A percentile compares a stretch with the other conserved stretches of the same genome.
These are phyloP conservation scores for Xylaria polymorpha DNA, from an alignment of 2,329 filamentous ascomycete species.

Conservation along the genomic window DNA sequence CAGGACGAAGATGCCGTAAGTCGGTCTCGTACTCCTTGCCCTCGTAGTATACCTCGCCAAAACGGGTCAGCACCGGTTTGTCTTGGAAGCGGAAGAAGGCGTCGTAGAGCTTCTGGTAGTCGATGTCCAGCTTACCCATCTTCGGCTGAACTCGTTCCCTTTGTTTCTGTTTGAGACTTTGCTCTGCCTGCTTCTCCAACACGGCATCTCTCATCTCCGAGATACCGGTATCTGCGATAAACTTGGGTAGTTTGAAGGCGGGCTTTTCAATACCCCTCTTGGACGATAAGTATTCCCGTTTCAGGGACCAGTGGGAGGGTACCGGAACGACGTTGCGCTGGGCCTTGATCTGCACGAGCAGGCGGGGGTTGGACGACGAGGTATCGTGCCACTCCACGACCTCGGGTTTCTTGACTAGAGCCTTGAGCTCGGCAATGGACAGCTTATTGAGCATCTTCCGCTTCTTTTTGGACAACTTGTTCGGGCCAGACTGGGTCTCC, in stretches of 20 bases:
- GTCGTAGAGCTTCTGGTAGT: slow-evolving; percentile 98
- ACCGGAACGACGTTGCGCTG: slow-evolving; percentile 96
- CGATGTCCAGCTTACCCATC: slow-evolving; percentile 97
- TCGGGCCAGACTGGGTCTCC: slow-evolving; percentile 65
- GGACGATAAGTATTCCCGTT: slow-evolving; percentile 95
- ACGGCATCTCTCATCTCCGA: slow-evolving; percentile 98
- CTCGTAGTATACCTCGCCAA: slow-evolving; percentile 99
- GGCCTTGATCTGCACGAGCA: slow-evolving; percentile 94
- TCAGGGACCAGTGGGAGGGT: slow-evolving; percentile 92
- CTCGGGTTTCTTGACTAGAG: slow-evolving; percentile 88
- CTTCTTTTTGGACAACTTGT: slow-evolving; percentile 93
- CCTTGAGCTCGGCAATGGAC: slow-evolving; percentile 94
- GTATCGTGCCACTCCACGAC: slow-evolving; percentile 98
- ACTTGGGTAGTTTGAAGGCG: slow-evolving; percentile 90
- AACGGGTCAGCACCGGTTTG: slow-evolving; percentile 92
- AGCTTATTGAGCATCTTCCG: slow-evolving; percentile 91
- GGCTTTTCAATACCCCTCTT: slow-evolving; percentile 98
- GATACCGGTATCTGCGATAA: slow-evolving; percentile 97
- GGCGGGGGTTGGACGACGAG: slow-evolving; percentile 85
- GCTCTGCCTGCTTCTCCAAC: slow-evolving; percentile 93
- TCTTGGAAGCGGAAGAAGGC: slow-evolving; percentile 98
- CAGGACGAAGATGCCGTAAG: slow-evolving; percentile 86
- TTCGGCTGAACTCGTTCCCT: slow-evolving; percentile 93
- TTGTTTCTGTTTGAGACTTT: slow-evolving; percentile 93
- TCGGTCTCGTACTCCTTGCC: slow-evolving; percentile 99